These are phyloP conservation scores for Colletotrichum navitas DNA, from an alignment of 2,329 filamentous ascomycete genomes.

Conservation along the genomic window DNA sequence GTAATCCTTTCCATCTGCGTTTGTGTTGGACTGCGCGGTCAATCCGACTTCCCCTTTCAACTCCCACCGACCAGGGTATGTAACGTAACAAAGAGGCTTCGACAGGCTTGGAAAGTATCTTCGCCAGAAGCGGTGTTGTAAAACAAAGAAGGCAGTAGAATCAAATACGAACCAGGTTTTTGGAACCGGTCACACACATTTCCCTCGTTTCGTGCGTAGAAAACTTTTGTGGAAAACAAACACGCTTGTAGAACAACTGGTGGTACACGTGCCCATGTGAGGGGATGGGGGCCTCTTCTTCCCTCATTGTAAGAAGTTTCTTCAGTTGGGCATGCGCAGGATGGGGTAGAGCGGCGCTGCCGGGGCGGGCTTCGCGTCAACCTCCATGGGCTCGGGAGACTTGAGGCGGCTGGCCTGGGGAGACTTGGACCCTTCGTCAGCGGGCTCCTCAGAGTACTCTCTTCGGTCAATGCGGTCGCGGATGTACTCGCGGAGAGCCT, in stretches of 20 bases:
- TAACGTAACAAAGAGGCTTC: slow-evolving; percentile 40
- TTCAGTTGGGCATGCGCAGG: slow-evolving; percentile 55
- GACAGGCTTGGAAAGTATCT: slow-evolving; percentile 27
- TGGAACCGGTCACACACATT: slow-evolving; percentile 34
- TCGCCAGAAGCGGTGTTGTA: slow-evolving; percentile 26
- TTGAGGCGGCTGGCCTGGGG: slow-evolving; percentile 14
- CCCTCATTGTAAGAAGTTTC: slow-evolving; percentile 19
- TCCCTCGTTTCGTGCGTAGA: slow-evolving; percentile 19
- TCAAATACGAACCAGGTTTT: slow-evolving; percentile 38
- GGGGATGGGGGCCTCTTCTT: not conserved
- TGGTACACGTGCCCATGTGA: slow-evolving; percentile 37
- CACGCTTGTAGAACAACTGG: slow-evolving; percentile 38
- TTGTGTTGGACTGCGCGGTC: slow-evolving; percentile 32
- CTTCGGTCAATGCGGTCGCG: slow-evolving; percentile 67
- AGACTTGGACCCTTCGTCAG: slow-evolving; percentile 27
- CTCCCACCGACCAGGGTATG: slow-evolving; percentile 41
- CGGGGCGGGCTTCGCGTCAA: slow-evolving; percentile 36
- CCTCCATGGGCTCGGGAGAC: slow-evolving; percentile 43
- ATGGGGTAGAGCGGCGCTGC: slow-evolving; percentile 54
- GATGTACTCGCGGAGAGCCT: slow-evolving; percentile 71
- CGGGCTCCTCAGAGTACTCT: slow-evolving; percentile 62
- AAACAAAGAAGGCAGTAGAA: slow-evolving; percentile 35
- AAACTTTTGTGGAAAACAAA: slow-evolving; percentile 35
- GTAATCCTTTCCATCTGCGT: slow-evolving; percentile 37
- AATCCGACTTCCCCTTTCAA: slow-evolving; percentile 36